Evolutionary conservation across 495 filamentous ascomycete species (phyloP).

Genomic region (Trichoderma orchidacearum): DNA sequence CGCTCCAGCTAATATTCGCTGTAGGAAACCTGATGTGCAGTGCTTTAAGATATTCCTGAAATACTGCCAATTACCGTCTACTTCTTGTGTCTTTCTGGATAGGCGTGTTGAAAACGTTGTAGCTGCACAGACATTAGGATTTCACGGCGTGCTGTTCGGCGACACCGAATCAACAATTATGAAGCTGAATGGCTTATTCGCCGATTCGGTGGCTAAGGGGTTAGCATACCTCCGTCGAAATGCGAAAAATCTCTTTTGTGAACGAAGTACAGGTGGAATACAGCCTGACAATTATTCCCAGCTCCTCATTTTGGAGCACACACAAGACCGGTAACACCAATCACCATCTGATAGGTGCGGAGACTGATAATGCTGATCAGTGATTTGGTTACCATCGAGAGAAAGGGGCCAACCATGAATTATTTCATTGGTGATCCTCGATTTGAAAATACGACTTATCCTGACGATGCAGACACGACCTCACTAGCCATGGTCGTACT

Average conservation of each 20-base stretch:
- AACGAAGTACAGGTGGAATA: background rate
- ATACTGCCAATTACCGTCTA: no score
- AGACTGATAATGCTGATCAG: background rate
- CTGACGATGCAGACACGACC: background rate
- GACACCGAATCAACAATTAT: background rate
- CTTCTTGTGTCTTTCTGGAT: background rate
- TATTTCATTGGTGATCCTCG: background rate
- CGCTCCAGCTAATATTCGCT: no score
- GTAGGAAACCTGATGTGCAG: no score
- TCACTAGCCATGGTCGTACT: background rate
- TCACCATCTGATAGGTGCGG: background rate
- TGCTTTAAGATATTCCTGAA: no score
- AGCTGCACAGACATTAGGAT: background rate
- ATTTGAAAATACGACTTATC: background rate
- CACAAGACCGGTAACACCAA: background rate
- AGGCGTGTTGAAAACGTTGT: background rate
- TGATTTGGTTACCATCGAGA: no score
- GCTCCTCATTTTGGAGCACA: background rate
- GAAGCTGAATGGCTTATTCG: background rate
- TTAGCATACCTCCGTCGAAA: background rate
- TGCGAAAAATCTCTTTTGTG: background rate
- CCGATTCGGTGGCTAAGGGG: background rate
- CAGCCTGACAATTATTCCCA: background rate
- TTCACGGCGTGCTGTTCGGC: background rate
- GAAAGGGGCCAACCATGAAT: background rate